Evolutionary conservation across 306 rosid genomes (phyloP).

Genomic region (Vigna hirtella): DNA sequence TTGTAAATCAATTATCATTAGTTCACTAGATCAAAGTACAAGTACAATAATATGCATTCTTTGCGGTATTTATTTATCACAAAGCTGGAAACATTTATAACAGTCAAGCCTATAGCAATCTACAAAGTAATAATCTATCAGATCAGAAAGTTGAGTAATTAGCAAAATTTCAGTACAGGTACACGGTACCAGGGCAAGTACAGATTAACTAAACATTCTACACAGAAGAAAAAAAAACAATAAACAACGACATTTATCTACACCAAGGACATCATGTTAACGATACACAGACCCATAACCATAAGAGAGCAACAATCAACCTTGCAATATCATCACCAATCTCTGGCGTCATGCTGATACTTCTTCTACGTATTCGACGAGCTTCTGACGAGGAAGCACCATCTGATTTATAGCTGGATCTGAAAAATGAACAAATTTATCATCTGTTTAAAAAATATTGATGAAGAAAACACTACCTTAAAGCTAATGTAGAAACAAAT

Average conservation of each 20-base stretch:
- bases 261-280: slow-evolving; percentile 24
- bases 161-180: not conserved
- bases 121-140: slow-evolving; percentile 6
- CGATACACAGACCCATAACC: slow-evolving; percentile 21
- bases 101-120: slow-evolving; percentile 30
- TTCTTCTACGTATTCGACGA: slow-evolving; percentile 86
- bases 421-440: slow-evolving; percentile 35
- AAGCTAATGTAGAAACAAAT: not conserved
- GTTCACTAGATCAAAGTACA: slow-evolving; percentile 32
- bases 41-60: not conserved
- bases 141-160: slow-evolving; percentile 1
- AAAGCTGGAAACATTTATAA: slow-evolving; percentile 26
- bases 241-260: slow-evolving; percentile 28
- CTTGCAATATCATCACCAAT: slow-evolving; percentile 97
- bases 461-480: slow-evolving; percentile 15
- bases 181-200: too few relatives aligned
- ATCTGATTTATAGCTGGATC: slow-evolving; percentile 77
- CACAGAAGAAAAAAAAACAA: not conserved
- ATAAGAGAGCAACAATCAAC: slow-evolving; percentile 59
- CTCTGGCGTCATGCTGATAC: slow-evolving; percentile 96
- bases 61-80: slow-evolving; percentile 21
- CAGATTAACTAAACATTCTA: not conserved
- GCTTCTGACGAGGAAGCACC: slow-evolving; percentile 83
- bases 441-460: slow-evolving; percentile 27
- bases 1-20: slow-evolving; percentile 23